Evolutionary conservation across 371 early-diverging fungal species (phyloP).

Genomic region (Rhizopus stolonifer): DNA sequence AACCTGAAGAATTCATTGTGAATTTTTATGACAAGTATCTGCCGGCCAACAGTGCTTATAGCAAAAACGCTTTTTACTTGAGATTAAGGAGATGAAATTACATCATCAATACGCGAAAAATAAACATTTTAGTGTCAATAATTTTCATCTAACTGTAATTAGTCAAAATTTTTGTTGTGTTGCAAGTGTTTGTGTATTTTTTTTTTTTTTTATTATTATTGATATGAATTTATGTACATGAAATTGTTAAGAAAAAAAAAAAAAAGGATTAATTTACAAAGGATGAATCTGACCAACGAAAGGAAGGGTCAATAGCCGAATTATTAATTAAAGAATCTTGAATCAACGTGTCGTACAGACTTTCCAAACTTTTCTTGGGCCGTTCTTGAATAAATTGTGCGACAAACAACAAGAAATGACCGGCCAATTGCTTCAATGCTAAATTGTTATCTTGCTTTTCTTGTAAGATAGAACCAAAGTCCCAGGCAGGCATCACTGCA

Average conservation of each 20-base stretch:
- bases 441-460: not conserved
- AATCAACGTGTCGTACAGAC: slow-evolving; percentile 45
- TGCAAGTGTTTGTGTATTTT: too few relatives aligned
- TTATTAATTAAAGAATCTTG: slow-evolving; percentile 36
- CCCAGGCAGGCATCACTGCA: slow-evolving; percentile 51
- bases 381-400: slow-evolving; percentile 24
- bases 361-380: slow-evolving; percentile 30
- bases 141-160: too few relatives aligned
- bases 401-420: slow-evolving; percentile 29
- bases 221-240: not conserved
- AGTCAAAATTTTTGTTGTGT: too few relatives aligned
- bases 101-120: not conserved
- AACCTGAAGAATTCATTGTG: slow-evolving; percentile 89
- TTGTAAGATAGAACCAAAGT: slow-evolving; percentile 33
- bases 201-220: too few relatives aligned
- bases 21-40: slow-evolving; percentile 91
- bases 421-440: slow-evolving; percentile 21
- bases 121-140: not conserved
- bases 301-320: slow-evolving; percentile 28
- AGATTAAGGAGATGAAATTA: slow-evolving; percentile 62
- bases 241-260: not conserved
- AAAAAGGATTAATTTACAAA: not conserved
- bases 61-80: slow-evolving; percentile 90
- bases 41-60: slow-evolving; percentile 71
- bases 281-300: slow-evolving; percentile 44